phyloP scores from a whole-genome alignment of 306 rosid species.

The Sechiopsis laciniata region DNA sequence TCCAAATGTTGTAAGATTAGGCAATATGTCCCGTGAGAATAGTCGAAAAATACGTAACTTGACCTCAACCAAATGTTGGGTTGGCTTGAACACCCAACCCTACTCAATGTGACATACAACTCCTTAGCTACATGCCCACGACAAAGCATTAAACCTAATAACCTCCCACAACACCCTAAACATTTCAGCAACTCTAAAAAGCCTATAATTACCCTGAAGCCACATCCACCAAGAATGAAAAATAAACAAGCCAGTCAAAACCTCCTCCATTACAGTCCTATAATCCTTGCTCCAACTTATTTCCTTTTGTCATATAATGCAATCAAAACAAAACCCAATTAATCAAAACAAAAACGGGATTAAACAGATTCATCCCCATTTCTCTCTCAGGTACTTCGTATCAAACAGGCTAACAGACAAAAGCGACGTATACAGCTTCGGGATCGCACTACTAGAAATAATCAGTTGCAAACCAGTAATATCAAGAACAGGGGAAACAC shows the following conservation, averaged over 20 bases:
- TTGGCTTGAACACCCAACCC: too few relatives aligned
- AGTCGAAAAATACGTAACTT: too few relatives aligned
- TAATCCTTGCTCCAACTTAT: background rate
- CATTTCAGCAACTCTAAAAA: background rate
- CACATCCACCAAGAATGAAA: background rate
- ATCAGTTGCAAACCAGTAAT: slow-evolving; percentile 22
- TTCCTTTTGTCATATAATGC: background rate
- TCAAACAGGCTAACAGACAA: slow-evolving; percentile 31
- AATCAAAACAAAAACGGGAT: background rate
- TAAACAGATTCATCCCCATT: background rate
- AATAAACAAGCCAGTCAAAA: background rate
- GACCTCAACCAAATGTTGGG: too few relatives aligned
- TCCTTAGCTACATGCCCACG: background rate
- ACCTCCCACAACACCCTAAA: background rate
- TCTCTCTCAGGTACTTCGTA: slow-evolving; percentile 21
- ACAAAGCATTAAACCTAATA: background rate
- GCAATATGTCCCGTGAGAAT: too few relatives aligned
- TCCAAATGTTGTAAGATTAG: too few relatives aligned
- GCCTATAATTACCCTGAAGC: background rate
- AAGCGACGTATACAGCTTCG: slow-evolving; percentile 33
- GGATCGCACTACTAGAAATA: slow-evolving; percentile 29
- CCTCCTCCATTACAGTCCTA: background rate
- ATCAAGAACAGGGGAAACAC: slow-evolving; percentile 16
- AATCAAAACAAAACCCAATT: background rate
- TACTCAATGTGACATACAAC: too few relatives aligned